Evolutionary conservation across 495 filamentous ascomycete species (phyloP).

Genomic region (Xylaria palmicola): DNA sequence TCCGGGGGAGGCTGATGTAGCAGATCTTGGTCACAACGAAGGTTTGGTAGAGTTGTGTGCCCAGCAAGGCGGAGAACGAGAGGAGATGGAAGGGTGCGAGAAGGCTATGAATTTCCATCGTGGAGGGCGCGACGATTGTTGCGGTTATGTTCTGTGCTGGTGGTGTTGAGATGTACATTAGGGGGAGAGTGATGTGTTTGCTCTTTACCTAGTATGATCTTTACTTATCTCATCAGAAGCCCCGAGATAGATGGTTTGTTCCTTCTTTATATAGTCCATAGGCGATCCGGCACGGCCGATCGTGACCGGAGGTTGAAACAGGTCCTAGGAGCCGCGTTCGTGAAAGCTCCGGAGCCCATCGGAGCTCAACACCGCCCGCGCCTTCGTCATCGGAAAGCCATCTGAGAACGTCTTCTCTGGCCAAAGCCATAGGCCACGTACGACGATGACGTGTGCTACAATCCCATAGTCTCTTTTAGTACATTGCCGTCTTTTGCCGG

Average conservation of each 20-base stretch:
- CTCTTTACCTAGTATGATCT: no score
- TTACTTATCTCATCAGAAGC: no score
- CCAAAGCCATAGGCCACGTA: not conserved
- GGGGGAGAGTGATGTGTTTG: no score
- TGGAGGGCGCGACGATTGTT: not conserved
- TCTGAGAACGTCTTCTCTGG: not conserved
- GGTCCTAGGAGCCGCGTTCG: not conserved
- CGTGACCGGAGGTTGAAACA: not conserved
- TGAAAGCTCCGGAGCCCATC: slow-evolving; percentile 1
- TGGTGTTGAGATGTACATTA: slow-evolving; percentile 2
- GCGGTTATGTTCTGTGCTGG: not conserved
- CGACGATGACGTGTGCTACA: not conserved
- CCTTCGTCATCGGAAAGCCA: not conserved
- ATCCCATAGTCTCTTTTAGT: not conserved
- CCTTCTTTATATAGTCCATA: not conserved
- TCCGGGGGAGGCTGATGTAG: slow-evolving; percentile 44
- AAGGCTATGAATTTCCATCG: slow-evolving; percentile 9
- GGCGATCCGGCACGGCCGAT: not conserved
- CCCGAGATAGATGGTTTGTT: not conserved
- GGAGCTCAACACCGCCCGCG: slow-evolving; percentile 3
- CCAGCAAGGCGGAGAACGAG: slow-evolving; percentile 52
- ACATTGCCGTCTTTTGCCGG: no score
- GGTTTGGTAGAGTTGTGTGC: slow-evolving; percentile 51
- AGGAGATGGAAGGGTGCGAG: slow-evolving; percentile 47
- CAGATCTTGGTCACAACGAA: slow-evolving; percentile 55